Evolutionary conservation across 495 filamentous ascomycete species (phyloP).

Genomic region (Diplogelasinospora grovesii): DNA sequence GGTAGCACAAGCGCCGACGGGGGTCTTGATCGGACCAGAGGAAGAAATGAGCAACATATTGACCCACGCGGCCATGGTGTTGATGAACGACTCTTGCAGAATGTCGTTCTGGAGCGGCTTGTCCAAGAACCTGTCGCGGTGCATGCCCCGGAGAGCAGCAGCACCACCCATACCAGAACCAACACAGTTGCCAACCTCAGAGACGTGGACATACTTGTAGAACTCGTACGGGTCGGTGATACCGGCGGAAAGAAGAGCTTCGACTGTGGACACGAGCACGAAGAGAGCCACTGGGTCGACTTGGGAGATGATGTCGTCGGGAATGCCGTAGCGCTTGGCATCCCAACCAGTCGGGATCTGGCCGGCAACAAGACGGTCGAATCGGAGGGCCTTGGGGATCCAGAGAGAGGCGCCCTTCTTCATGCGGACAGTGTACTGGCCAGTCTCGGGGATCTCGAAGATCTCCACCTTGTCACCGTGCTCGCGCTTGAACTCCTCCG

Average conservation of each 20-base stretch:
- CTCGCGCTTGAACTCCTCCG: constrained; percentile 92
- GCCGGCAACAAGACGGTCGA: constrained; percentile 94
- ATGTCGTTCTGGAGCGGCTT: constrained; percentile 99
- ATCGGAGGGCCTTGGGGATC: constrained; percentile 93
- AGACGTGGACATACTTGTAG: constrained; percentile 98
- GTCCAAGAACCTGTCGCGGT: constrained; percentile 94
- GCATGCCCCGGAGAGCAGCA: constrained; percentile 89
- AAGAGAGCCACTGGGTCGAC: constrained; percentile 95
- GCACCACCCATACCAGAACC: constrained; percentile 97
- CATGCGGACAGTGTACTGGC: constrained; percentile 87
- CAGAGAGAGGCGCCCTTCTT: constrained; percentile 90
- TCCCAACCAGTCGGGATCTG: constrained; percentile 97
- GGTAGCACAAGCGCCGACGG: constrained; percentile 94
- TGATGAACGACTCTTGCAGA: constrained; percentile 98
- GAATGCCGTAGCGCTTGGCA: constrained; percentile 88
- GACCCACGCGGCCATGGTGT: constrained; percentile 99
- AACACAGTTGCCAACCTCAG: constrained; percentile 96
- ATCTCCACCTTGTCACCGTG: constrained; percentile 97
- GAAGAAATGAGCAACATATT: constrained; percentile 98
- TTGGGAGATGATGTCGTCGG: constrained; percentile 95
- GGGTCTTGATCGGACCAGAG: constrained; percentile 97
- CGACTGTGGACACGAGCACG: constrained; percentile 86
- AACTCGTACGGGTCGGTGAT: constrained; percentile 99
- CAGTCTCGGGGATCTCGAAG: constrained; percentile 90
- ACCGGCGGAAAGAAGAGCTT: constrained; percentile 83